A percentile compares a stretch with the other conserved stretches of the same genome.
phyloP scores from a whole-genome alignment of 2,329 filamentous ascomycete genomes.

The Elsinoe australis region DNA sequence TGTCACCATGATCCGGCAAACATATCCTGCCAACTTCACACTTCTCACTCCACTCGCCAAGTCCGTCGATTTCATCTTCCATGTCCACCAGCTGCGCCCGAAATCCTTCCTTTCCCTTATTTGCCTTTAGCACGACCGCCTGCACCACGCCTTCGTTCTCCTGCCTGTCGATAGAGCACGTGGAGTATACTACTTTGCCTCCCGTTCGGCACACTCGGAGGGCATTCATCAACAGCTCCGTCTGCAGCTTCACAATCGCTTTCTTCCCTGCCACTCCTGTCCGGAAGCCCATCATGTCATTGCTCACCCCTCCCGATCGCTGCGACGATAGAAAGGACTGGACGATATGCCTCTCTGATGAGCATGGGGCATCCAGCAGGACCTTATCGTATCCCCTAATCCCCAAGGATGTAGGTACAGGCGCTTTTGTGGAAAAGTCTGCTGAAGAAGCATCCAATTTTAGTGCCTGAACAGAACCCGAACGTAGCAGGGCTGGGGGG shows the following conservation, averaged over 20 bases:
- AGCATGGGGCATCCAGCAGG: constrained; percentile 37
- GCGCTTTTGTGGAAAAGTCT: constrained; percentile 20
- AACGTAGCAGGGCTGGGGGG: constrained; percentile 21
- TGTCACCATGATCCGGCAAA: constrained; percentile 35
- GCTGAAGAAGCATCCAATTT: constrained; percentile 21
- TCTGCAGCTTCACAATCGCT: constrained; percentile 30
- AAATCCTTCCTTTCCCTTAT: constrained; percentile 35
- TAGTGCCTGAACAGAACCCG: constrained; percentile 21
- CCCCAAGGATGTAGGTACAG: constrained; percentile 25
- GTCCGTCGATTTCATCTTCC: constrained; percentile 14
- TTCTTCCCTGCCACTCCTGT: constrained; percentile 30
- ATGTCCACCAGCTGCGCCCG: constrained; percentile 29
- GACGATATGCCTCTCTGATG: constrained; percentile 36
- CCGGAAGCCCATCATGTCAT: constrained; percentile 16
- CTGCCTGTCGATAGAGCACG: constrained; percentile 34
- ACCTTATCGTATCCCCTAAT: constrained; percentile 35
- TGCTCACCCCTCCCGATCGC: constrained; percentile 22
- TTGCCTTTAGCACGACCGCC: constrained; percentile 29
- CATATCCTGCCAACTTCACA: constrained; percentile 36
- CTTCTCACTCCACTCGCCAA: constrained; percentile 26
- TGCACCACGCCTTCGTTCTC: constrained; percentile 39
- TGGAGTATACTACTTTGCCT: constrained; percentile 36
- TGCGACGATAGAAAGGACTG: constrained; percentile 31
- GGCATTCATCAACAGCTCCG: constrained; percentile 33
- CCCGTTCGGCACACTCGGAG: constrained; percentile 31